phyloP scores from a whole-genome alignment of 179 eudicot species.

The Silene vulgaris region DNA sequence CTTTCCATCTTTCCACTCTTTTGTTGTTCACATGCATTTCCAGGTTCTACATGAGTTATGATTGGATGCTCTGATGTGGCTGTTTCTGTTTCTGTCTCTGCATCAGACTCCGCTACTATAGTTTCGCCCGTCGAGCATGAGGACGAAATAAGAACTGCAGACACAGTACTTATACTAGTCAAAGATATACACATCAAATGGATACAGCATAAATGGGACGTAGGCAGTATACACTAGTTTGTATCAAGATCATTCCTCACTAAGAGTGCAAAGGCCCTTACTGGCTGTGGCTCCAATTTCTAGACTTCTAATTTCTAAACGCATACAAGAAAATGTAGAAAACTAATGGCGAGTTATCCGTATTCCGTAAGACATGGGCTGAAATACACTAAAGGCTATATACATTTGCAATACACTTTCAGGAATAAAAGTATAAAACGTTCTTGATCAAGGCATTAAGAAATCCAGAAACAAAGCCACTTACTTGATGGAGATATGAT shows the following conservation, averaged over 20 bases:
- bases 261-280: neutral
- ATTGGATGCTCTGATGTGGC: conserved; percentile 48
- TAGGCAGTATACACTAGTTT: neutral
- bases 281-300: neutral
- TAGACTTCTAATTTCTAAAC: neutral
- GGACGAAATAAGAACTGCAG: conserved; percentile 73
- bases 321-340: neutral
- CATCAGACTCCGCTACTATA: conserved; percentile 92
- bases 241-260: neutral
- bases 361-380: neutral
- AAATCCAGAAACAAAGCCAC: conserved; percentile 21
- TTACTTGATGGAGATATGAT: conserved; percentile 66
- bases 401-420: neutral
- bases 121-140: conserved; percentile 98
- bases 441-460: conserved; percentile 13
- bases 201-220: neutral
- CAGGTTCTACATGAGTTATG: conserved; percentile 16
- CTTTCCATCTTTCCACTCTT: neutral
- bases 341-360: neutral
- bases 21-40: conserved; percentile 13
- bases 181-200: neutral
- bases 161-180: conserved; percentile 8
- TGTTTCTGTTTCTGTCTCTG: conserved; percentile 76
- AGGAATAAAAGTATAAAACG: neutral
- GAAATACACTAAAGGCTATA: neutral